Conservation (phyloP, 2,329 filamentous ascomycete genomes). For the Phymatotrichopsis omnivora region DNA sequence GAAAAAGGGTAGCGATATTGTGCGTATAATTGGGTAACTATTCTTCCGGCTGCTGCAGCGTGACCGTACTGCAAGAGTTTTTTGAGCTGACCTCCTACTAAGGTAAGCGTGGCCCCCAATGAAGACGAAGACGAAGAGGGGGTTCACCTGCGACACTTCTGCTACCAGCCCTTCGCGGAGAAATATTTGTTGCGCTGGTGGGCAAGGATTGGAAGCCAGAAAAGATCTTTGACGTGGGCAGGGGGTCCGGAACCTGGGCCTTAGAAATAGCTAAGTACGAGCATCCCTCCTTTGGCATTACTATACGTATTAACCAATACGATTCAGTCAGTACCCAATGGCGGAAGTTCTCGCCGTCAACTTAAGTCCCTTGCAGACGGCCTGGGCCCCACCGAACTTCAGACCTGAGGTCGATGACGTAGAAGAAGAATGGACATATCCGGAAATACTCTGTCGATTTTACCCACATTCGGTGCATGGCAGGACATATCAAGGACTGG, state of each 20-base stretch:
- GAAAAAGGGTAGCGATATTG: too few relatives aligned
- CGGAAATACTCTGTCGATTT: conserved; percentile 22
- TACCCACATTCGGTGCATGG: conserved; percentile 26
- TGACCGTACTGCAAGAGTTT: too few relatives aligned
- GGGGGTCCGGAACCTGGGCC: conserved; percentile 40
- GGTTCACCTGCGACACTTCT: too few relatives aligned
- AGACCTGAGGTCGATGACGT: conserved; percentile 34
- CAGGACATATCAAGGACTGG: conserved; percentile 26
- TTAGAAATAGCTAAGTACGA: conserved; percentile 36
- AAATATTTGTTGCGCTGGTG: too few relatives aligned
- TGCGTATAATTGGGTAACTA: too few relatives aligned
- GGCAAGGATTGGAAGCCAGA: too few relatives aligned
- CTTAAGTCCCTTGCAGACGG: conserved; percentile 3
- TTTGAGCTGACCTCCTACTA: too few relatives aligned
- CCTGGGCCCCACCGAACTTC: conserved; percentile 32
- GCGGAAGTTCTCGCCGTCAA: conserved; percentile 5
- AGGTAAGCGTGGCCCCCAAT: too few relatives aligned
- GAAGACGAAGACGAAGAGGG: too few relatives aligned
- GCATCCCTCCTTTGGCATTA: too few relatives aligned
- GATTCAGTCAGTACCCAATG: conserved; percentile 23
- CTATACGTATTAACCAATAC: conserved; percentile 24
- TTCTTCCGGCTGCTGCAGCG: too few relatives aligned
- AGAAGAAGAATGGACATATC: conserved; percentile 28
- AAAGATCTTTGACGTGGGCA: conserved; percentile 39
- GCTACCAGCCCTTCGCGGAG: too few relatives aligned